A percentile compares a stretch with the other conserved stretches of the same genome.
These are phyloP conservation scores for Chytridiales sp. DNA, from an alignment of 371 early-diverging fungal species.

Conservation along the genomic window DNA sequence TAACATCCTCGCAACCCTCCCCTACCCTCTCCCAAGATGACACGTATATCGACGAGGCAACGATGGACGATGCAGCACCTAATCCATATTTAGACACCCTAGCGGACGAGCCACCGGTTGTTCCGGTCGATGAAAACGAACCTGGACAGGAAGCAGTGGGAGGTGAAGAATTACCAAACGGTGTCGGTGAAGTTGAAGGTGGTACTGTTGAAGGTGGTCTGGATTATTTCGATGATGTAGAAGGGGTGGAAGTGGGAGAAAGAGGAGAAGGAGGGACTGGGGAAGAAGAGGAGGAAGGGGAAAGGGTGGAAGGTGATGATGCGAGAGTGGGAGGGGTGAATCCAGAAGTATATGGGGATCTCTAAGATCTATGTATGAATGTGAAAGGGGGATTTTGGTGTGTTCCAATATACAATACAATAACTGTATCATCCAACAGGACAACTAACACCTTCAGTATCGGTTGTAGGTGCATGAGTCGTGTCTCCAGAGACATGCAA, in stretches of 20 bases:
- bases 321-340: background rate
- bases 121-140: background rate
- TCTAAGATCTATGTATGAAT: too few relatives aligned
- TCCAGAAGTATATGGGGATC: background rate
- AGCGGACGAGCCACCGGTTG: background rate
- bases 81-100: background rate
- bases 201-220: background rate
- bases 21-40: background rate
- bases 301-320: background rate
- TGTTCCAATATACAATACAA: too few relatives aligned
- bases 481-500: too few relatives aligned
- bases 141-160: background rate
- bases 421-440: too few relatives aligned
- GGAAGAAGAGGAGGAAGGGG: background rate
- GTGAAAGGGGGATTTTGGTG: too few relatives aligned
- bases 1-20: too few relatives aligned
- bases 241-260: background rate
- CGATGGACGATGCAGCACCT: background rate
- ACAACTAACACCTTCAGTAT: too few relatives aligned
- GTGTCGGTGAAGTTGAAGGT: background rate
- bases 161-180: background rate
- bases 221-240: background rate
- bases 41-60: background rate
- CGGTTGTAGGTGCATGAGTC: too few relatives aligned
- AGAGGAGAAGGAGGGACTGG: background rate